Evolutionary conservation across 345 rosid species (phyloP).

Genomic region (Zanthoxylum bungeanum): DNA sequence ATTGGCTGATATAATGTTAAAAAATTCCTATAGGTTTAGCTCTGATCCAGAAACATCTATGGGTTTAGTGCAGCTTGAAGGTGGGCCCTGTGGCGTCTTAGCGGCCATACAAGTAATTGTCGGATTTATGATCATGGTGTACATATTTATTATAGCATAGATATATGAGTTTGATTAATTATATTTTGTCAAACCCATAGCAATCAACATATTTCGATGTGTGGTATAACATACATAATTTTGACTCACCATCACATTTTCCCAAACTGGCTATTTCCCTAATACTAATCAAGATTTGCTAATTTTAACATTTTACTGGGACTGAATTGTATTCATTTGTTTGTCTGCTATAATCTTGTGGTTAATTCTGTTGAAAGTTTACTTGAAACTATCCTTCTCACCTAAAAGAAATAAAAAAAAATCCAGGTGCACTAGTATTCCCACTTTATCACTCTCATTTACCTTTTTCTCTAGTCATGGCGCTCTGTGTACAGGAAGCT

Average conservation of each 20-base stretch:
- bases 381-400: background rate
- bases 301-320: background rate
- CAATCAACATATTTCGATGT: background rate
- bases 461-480: background rate
- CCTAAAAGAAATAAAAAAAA: no score
- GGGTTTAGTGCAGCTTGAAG: constrained; percentile 99
- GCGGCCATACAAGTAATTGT: constrained; percentile 88
- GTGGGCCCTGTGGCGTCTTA: constrained; percentile 99
- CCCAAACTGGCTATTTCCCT: background rate
- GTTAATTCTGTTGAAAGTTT: background rate
- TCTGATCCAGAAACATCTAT: constrained; percentile 92
- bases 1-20: constrained; percentile 27
- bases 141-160: constrained; percentile 9
- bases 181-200: background rate
- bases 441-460: background rate
- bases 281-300: background rate
- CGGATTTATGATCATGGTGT: constrained; percentile 24
- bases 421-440: background rate
- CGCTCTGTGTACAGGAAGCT: background rate
- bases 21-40: constrained; percentile 72
- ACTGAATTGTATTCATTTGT: background rate
- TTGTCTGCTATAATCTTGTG: background rate
- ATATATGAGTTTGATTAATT: constrained; percentile 6
- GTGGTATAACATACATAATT: background rate
- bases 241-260: background rate